Base-by-base conservation (phyloP, 1,284 basidiomycete genomes). In the Microbotryomycetes sp. region DNA sequence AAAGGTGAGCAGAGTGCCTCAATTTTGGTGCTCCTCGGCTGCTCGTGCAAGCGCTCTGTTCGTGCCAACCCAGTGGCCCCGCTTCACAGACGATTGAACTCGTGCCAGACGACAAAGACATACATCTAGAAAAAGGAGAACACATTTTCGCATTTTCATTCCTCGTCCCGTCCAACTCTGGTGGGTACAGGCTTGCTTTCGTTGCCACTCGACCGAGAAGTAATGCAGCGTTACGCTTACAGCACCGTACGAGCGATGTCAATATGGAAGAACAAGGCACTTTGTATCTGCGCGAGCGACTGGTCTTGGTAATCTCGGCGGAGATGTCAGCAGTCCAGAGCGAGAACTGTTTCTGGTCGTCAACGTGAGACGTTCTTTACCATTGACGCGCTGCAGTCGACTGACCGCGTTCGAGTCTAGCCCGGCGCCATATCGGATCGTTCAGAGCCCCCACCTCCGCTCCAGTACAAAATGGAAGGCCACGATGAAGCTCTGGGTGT, bases 381-480 rank as follows among this genome's bases (percentile, higher is more conserved):
- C 18, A 30, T n/a, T 50, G 48, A 27, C 15, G 11, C 13, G 48
- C 13, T 21, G 48, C 11, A 41, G 35, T 41, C 18, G 48, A 9
- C 21, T 9, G 21, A 11, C 48, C 21, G 21, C 15, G 21, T 50
- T 50, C 21, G 48, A 21, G 13, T 27, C 48, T 23, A 50, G 21
- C 21, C 48, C 15, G 21, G 48, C 11, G 48, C 48, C 48, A 21
- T 21, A 15, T 50, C 65, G 3, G 57, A 63, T 18, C 60, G 54
- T 13, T 61, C 60, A 3, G 50, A 54, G 26, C 67, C 67, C 2
- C 65, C 67, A 0, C 67, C 65, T 1, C 60, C 65, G 0, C 49
- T 69, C 9, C 58, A 66, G 15, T 62, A 59, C 62, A 67, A 65
- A 41, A 60, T 67, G 35, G 67, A 69, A 21, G 67, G 62, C 16